Base-by-base conservation (phyloP, 1,284 basidiomycete genomes). In the Apiotrichum akiyoshidainum region DNA sequence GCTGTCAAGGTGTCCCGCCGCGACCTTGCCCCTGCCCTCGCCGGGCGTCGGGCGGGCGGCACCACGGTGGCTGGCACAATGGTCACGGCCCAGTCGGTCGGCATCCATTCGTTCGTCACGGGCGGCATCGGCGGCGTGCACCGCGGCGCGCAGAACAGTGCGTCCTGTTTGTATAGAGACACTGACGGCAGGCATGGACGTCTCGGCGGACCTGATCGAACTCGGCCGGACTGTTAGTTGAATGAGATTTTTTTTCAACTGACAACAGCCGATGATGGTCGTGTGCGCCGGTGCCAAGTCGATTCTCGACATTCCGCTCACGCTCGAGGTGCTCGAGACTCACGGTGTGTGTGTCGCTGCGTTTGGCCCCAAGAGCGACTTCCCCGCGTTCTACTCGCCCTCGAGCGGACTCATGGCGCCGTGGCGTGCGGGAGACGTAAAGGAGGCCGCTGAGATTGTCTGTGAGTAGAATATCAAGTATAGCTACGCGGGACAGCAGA, bases 291-390 rank as follows among this genome's bases (percentile, higher is more conserved):
- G 96, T 4, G 87, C 92, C 39, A 99, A 99, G 74, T 93, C 90
- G 0, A 98, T 99, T 65, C 79, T 99, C 53, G 95, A 98, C 76
- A 94, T 99, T 62, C 89, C 90, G 55, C 72, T 81, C 68, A 98
- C 96, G 11, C 82, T 99, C 46, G 96, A 99, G 79, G 95, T 94
- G 70, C 84, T 99, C 64, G 96, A 99, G 84, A 97, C 96, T 0
- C 85, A 94, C 51, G 96, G 96, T 8, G 92, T 99, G 6, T 90
- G 92, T 2, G 93, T 97, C 0, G 77, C 93, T 5, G 85, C 91
- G 0, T 95, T 90, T 70, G 85, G 86, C 9, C 75, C 84, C 39
- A 85, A 84, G 1, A 87, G 92, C 63, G 87, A 92, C 64, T 99
- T 99, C 69, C 96, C 2, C 8, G 93, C 93, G 0, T 99, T 99